These are phyloP conservation scores for Sporothrix dimorphospora DNA, from an alignment of 2,329 filamentous ascomycete genomes.

Conservation along the genomic window DNA sequence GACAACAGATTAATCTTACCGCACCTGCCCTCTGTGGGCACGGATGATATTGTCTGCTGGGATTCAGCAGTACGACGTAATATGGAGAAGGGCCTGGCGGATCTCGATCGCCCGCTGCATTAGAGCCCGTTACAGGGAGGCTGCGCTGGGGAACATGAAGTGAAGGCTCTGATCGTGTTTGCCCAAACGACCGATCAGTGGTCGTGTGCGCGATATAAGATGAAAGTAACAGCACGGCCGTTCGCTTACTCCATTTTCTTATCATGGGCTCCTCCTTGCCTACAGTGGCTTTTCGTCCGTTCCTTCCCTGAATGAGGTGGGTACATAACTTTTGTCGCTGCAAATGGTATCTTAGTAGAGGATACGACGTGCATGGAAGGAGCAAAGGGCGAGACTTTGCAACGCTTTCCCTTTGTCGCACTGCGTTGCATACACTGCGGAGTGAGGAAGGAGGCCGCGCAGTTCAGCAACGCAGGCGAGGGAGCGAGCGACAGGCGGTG, in stretches of 20 bases:
- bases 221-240: not conserved
- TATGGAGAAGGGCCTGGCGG: conserved; percentile 1
- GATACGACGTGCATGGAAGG: not conserved
- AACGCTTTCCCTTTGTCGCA: not conserved
- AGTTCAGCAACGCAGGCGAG: not conserved
- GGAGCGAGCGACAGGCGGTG: not conserved
- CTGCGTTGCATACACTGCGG: not conserved
- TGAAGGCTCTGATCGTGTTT: not conserved
- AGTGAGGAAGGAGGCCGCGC: not conserved
- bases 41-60: not conserved
- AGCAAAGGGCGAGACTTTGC: not conserved
- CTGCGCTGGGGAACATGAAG: not conserved
- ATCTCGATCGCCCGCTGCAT: not conserved
- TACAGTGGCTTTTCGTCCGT: not conserved
- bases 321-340: not conserved
- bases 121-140: not conserved
- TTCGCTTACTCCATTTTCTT: not conserved
- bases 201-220: not conserved
- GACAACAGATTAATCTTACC: not conserved
- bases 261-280: not conserved
- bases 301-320: no score
- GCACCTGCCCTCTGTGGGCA: not conserved
- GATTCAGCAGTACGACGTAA: no score
- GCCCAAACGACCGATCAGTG: not conserved
- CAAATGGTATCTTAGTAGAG: no score